Base-by-base conservation (phyloP, 2,329 filamentous ascomycete genomes). In the Microcera coccophila region DNA sequence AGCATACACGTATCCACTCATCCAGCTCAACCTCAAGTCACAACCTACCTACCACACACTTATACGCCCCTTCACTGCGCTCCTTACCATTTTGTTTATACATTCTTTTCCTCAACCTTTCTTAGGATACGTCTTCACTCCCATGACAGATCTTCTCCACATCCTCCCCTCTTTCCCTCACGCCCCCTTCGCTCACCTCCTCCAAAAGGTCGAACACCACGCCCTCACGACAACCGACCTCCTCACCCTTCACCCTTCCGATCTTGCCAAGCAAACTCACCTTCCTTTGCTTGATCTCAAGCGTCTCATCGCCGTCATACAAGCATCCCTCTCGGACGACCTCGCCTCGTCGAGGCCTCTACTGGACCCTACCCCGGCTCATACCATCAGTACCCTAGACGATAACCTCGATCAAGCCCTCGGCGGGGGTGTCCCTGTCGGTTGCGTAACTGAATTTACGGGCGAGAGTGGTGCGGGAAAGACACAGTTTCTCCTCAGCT, bases 381-480 rank as follows among this genome's bases (percentile, higher is more conserved):
- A 33, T 18, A 39, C 54, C 35, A 87, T 97, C 65, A 95, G 85
- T 69, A 94, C 88, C 0, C 76, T 96, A 33, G 87, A 95, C 63
- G 71, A 78, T 38, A 66, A 68, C 28, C 73, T 98, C 22, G 91
- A 98, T 53, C 63, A 62, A 8, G 69, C 67, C 3, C 74, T 97
- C 29, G 80, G 79, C 46, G 91, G 90, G 36, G 93, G 93, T 16
- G 78, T 97, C 42, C 86, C 85, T 1, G 76, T 82, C 3, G 87
- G 90, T 36, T 85, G 85, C 65, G 73, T 98, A 59, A 90, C 88
- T 7, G 93, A 98, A 64, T 76, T 98, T 47, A 86, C 89, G 2
- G 93, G 93, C 45, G 93, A 97, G 71, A 95, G 89, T 52, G 93
- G 90, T 56, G 87, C 84, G 52, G 93, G 91, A 59, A 98, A 98